These are phyloP conservation scores for Amoebophrya sp. DNA, from an alignment of 169 alveolate genomes.

Conservation along the genomic window DNA sequence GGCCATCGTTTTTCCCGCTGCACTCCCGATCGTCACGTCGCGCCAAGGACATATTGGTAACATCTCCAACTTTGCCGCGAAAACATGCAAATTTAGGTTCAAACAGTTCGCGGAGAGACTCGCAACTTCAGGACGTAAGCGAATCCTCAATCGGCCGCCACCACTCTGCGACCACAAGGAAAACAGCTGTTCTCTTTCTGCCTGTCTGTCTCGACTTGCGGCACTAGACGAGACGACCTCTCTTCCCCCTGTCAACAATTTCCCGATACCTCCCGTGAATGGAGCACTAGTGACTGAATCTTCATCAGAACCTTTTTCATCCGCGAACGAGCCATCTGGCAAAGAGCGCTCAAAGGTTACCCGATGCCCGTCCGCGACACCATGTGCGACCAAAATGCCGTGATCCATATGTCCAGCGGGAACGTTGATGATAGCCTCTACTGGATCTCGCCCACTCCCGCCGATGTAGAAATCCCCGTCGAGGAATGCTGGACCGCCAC, in stretches of 20 bases:
- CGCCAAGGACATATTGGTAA: background rate
- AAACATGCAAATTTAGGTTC: background rate
- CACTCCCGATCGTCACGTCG: background rate
- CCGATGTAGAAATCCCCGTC: background rate
- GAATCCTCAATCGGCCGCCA: background rate
- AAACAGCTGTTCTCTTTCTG: background rate
- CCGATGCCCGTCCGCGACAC: background rate
- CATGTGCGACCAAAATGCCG: background rate
- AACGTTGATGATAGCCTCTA: background rate
- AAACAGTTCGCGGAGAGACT: background rate
- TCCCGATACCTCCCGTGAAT: background rate
- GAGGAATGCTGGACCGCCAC: background rate
- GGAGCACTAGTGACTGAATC: background rate
- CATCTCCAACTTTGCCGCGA: background rate
- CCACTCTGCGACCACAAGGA: background rate
- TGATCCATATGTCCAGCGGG: background rate
- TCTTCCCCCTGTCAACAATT: too few relatives aligned
- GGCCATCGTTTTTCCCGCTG: too few relatives aligned
- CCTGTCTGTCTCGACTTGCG: too few relatives aligned
- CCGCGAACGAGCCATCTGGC: background rate
- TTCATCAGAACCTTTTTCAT: background rate
- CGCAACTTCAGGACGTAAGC: background rate
- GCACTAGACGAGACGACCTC: too few relatives aligned
- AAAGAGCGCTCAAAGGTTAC: background rate
- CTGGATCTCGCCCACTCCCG: background rate